phyloP scores from a whole-genome alignment of 2,329 filamentous ascomycete species.

The Nemania sp. region DNA sequence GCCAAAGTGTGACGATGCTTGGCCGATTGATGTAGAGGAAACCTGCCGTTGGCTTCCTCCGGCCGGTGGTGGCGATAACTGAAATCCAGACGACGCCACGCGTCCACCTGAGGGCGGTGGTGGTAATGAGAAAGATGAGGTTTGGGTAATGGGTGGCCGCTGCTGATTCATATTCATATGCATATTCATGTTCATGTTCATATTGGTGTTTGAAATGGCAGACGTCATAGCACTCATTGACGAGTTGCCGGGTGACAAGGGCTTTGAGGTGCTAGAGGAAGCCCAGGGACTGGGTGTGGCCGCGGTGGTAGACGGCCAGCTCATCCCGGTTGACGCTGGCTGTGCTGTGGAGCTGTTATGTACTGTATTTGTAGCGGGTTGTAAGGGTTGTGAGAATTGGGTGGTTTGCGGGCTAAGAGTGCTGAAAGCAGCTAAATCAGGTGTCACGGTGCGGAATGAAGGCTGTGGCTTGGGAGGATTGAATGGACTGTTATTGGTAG shows the following conservation, averaged over 20 bases:
- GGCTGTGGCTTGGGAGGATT: slow-evolving; percentile 45
- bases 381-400: slow-evolving; percentile 66
- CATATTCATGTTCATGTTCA: slow-evolving; percentile 51
- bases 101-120: slow-evolving; percentile 52
- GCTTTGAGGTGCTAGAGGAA: slow-evolving; percentile 42
- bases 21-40: slow-evolving; percentile 36
- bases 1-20: slow-evolving; percentile 27
- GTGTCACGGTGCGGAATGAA: slow-evolving; percentile 61
- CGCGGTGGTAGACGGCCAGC: slow-evolving; percentile 45
- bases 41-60: slow-evolving; percentile 39
- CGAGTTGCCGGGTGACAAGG: slow-evolving; percentile 41
- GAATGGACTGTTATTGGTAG: slow-evolving; percentile 44
- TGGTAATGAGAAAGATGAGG: slow-evolving; percentile 61
- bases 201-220: slow-evolving; percentile 49
- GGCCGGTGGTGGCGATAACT: slow-evolving; percentile 54
- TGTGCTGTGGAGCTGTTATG: slow-evolving; percentile 31
- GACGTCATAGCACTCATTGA: slow-evolving; percentile 46
- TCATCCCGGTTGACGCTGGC: slow-evolving; percentile 47
- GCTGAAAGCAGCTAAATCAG: slow-evolving; percentile 60
- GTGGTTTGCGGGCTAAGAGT: slow-evolving; percentile 62
- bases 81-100: slow-evolving; percentile 47
- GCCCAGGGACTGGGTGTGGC: slow-evolving; percentile 55
- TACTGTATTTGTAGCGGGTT: slow-evolving; percentile 44
- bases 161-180: slow-evolving; percentile 52
- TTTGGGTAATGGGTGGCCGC: slow-evolving; percentile 43